Base-by-base conservation (phyloP, 2,329 filamentous ascomycete genomes). In the Ceratocystis diversiconidia region DNA sequence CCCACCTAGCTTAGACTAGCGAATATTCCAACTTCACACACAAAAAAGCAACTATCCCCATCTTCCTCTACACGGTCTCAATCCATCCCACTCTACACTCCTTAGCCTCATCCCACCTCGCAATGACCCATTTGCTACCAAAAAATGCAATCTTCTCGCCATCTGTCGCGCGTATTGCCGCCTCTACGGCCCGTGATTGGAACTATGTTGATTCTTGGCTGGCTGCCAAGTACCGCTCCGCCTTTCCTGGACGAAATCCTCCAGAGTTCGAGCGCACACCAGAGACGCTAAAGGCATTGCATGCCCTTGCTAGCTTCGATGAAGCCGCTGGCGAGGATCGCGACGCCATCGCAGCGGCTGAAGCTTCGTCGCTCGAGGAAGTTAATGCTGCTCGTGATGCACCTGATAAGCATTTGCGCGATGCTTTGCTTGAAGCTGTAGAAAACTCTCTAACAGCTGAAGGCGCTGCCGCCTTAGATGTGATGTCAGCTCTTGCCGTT, bases 111-210 rank as follows among this genome's bases (percentile, higher is more conserved):
- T 32, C 6, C 10, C 44, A 62, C 30, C 25, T 36, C 17, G 64
- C 10, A 64, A 78, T 78, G 76, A 71, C 76, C n/a, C 75, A 76
- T 66, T 71, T 76, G 10, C 72, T 73, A 1, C 70, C 71, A 25
- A 73, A 75, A 55, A 72, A 80, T 12, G 82, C 84, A 68, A 85
- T 88, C 66, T 88, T 87, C 75, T 87, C 85, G 3, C 85, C 85
- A 12, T 85, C 84, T 0, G 77, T 85, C 41, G 84, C 85, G 63
- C 87, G 90, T 67, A 86, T 88, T 68, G 88, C 90, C 70, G 88
- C 89, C 68, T 88, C 88, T 12, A 85, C 88, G 69, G 89, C 90
- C 60, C 92, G 92, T 73, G 92, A 96, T 75, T 97, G 92, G 92
- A 86, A 85, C 65, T 90, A 89, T 70, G 82, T 96, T 70, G 90